Percentiles rank a stretch among this genome's conserved stretches.
Evolutionary conservation across 345 rosid species (phyloP).

Genomic region (Microcos paniculata): DNA sequence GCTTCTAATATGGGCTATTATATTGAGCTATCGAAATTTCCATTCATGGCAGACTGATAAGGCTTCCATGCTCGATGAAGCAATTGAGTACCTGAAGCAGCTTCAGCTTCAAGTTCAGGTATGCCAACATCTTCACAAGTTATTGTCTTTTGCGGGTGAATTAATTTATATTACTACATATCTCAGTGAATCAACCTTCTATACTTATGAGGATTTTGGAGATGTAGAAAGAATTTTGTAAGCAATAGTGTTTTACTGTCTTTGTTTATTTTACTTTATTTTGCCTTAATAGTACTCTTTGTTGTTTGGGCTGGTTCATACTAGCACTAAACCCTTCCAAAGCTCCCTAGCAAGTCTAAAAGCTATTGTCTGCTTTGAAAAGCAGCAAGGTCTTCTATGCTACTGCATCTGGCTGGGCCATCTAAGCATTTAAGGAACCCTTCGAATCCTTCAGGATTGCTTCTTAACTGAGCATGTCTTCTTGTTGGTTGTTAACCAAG

Average conservation of each 20-base stretch:
- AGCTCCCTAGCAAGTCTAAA: background rate
- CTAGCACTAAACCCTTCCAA: background rate
- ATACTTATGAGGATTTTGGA: background rate
- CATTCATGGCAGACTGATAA: constrained; percentile 67
- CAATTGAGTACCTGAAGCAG: constrained; percentile 86
- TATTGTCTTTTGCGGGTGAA: background rate
- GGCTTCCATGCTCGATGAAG: constrained; percentile 97
- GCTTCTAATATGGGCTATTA: background rate
- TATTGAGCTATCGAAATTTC: constrained; percentile 10
- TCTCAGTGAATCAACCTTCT: background rate
- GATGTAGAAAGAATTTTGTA: background rate
- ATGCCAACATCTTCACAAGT: constrained; percentile 10
- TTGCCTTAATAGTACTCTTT: too few relatives aligned
- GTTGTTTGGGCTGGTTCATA: too few relatives aligned
- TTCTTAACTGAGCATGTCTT: background rate
- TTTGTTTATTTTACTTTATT: background rate
- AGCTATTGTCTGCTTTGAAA: background rate
- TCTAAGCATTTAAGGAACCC: too few relatives aligned
- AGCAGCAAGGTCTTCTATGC: background rate
- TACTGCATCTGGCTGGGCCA: background rate
- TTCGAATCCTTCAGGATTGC: background rate
- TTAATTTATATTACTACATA: too few relatives aligned
- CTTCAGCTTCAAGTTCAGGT: constrained; percentile 99
- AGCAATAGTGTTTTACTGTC: too few relatives aligned
- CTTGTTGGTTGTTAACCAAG: too few relatives aligned